A percentile compares a stretch with the other conserved stretches of the same genome.
Conservation (phyloP, 225 moss, liverwort and hornwort genomes). For the Lunularia cruciata region DNA sequence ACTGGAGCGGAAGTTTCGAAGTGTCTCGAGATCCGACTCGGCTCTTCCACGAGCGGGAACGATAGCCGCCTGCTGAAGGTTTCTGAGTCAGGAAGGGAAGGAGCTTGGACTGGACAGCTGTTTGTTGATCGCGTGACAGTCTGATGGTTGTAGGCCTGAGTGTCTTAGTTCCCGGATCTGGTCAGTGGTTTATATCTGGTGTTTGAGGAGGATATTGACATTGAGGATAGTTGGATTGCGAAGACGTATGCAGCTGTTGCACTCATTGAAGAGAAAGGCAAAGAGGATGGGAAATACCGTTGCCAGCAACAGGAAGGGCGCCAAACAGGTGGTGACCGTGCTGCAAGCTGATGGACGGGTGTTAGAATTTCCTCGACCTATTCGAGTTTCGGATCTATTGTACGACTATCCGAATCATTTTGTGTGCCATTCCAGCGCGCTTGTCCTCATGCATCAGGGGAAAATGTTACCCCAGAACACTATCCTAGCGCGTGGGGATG, state of each 20-base stretch:
- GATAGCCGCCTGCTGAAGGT: too few species aligned
- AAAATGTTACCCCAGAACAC: slow-evolving; percentile 66
- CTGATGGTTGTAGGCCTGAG: too few species aligned
- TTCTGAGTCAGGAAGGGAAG: too few species aligned
- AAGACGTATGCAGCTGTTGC: slow-evolving; percentile 9
- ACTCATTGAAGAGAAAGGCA: slow-evolving; percentile 16
- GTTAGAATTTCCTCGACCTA: slow-evolving; percentile 45
- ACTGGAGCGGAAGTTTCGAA: too few species aligned
- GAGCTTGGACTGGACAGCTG: too few species aligned
- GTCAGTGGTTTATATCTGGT: too few species aligned
- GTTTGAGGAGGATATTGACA: too few species aligned
- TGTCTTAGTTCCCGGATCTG: too few species aligned
- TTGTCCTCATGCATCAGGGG: slow-evolving; percentile 69
- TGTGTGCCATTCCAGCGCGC: slow-evolving; percentile 81
- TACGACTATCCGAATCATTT: slow-evolving; percentile 70
- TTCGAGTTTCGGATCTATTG: slow-evolving; percentile 76
- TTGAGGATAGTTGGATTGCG: not conserved
- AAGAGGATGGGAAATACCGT: slow-evolving; percentile 70
- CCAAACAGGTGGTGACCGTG: slow-evolving; percentile 56
- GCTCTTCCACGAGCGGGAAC: too few species aligned
- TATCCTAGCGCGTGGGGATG: slow-evolving; percentile 62
- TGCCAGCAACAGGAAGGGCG: slow-evolving; percentile 49
- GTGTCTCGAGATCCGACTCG: too few species aligned
- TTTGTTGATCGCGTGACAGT: too few species aligned
- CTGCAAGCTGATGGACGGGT: slow-evolving; percentile 73